Percentiles rank a stretch among this genome's conserved stretches.
These are phyloP conservation scores for Vitis hybrid DNA, from an alignment of 177 flowering plant genomes.

Conservation along the genomic window DNA sequence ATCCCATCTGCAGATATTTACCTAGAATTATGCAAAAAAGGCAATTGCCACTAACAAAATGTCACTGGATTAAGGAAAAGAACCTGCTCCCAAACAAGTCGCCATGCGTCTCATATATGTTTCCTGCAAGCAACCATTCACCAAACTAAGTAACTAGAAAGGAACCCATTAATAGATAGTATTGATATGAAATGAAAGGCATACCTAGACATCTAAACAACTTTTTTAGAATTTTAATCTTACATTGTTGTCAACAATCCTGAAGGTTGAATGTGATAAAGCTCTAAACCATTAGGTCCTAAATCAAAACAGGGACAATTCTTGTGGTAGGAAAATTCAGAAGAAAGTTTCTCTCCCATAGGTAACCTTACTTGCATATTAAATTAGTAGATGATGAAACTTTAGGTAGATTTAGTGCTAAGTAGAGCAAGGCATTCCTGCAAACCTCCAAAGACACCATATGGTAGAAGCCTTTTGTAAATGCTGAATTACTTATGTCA, in stretches of 20 bases:
- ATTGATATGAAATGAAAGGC: not conserved
- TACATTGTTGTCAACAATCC: not conserved
- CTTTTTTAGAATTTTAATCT: not conserved
- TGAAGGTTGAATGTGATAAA: not conserved
- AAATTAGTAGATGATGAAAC: not conserved
- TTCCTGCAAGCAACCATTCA: conserved; percentile 55
- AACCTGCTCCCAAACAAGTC: conserved; percentile 91
- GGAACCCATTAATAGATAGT: not conserved
- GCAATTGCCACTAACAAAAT: not conserved
- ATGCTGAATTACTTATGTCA: not conserved
- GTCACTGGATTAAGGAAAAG: conserved; percentile 11
- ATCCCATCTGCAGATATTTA: conserved; percentile 76
- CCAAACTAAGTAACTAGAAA: conserved; percentile 2
- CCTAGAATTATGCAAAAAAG: conserved; percentile 1
- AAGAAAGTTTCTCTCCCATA: not conserved
- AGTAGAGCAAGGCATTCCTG: not conserved
- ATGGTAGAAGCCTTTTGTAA: not conserved
- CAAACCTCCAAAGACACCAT: not conserved
- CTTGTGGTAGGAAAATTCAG: not conserved
- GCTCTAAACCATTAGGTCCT: not conserved
- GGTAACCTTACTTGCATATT: not conserved
- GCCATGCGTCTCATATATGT: conserved; percentile 77
- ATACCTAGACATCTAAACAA: not conserved
- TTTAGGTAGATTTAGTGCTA: not conserved
- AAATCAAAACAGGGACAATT: not conserved